These are phyloP conservation scores for Naumovozyma baii DNA, from an alignment of 805 yeast species.

Conservation along the genomic window DNA sequence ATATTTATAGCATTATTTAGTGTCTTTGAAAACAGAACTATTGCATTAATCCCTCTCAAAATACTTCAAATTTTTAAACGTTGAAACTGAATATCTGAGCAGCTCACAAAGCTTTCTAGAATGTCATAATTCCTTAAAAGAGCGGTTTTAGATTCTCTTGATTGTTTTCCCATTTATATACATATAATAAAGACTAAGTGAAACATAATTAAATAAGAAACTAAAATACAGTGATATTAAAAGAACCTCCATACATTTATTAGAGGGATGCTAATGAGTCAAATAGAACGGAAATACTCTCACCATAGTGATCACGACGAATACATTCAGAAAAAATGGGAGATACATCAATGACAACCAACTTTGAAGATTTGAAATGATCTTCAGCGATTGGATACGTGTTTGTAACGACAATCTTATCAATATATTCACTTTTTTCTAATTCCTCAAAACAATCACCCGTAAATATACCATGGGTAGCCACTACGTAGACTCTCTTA, in stretches of 20 bases:
- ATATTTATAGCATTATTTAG: too few species aligned
- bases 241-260: constrained; percentile 1
- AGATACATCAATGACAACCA: constrained; percentile 84
- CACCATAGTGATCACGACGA: constrained; percentile 97
- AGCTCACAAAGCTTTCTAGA: too few species aligned
- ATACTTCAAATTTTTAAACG: too few species aligned
- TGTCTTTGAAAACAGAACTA: too few species aligned
- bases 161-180: neutral
- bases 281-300: constrained; percentile 84
- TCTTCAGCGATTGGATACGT: constrained; percentile 81
- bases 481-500: constrained; percentile 75
- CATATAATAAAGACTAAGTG: neutral
- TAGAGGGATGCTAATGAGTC: constrained; percentile 62
- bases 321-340: constrained; percentile 96
- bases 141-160: too few species aligned
- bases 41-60: too few species aligned
- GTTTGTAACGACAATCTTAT: constrained; percentile 88
- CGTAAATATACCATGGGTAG: constrained; percentile 92
- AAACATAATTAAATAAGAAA: constrained; percentile 3
- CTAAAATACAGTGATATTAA: constrained; percentile 1
- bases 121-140: too few species aligned
- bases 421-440: constrained; percentile 71
- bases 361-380: constrained; percentile 51
- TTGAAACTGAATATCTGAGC: too few species aligned
- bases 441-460: constrained; percentile 77